Evolutionary conservation across 129 eudicot species (phyloP).

Genomic region (Cynara cardunculus): DNA sequence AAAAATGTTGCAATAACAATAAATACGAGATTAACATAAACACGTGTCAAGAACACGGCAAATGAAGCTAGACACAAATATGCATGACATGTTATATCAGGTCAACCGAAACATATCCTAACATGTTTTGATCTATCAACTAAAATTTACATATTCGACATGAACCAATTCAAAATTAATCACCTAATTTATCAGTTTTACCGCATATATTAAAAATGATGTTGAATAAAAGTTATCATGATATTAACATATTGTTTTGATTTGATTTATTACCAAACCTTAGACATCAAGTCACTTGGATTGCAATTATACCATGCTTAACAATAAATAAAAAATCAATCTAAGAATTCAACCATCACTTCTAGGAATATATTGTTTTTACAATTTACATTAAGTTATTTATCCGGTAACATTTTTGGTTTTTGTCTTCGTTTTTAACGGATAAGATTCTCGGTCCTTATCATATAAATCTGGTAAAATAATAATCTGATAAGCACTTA

Average conservation of each 20-base stretch:
- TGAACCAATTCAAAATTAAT: not conserved
- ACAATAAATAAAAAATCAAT: not conserved
- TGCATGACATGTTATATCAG: not conserved
- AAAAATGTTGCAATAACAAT: not conserved
- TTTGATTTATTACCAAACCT: constrained; percentile 25
- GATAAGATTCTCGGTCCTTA: too few relatives aligned
- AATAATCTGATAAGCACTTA: too few relatives aligned
- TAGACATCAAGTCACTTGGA: constrained; percentile 41
- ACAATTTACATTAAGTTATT: too few relatives aligned
- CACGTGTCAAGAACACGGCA: not conserved
- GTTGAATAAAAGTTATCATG: not conserved
- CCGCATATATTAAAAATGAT: not conserved
- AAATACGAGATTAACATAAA: not conserved
- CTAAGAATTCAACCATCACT: not conserved
- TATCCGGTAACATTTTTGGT: too few relatives aligned
- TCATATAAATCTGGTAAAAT: too few relatives aligned
- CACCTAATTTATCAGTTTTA: not conserved
- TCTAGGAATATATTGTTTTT: not conserved
- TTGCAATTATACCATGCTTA: constrained; percentile 48
- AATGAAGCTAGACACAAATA: not conserved
- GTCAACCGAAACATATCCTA: not conserved
- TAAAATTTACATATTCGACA: not conserved
- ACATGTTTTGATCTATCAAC: not conserved
- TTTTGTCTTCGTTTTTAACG: too few relatives aligned
- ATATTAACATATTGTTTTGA: not conserved